These are phyloP conservation scores for Camelina laxa DNA, from an alignment of 345 rosid species.

Conservation along the genomic window DNA sequence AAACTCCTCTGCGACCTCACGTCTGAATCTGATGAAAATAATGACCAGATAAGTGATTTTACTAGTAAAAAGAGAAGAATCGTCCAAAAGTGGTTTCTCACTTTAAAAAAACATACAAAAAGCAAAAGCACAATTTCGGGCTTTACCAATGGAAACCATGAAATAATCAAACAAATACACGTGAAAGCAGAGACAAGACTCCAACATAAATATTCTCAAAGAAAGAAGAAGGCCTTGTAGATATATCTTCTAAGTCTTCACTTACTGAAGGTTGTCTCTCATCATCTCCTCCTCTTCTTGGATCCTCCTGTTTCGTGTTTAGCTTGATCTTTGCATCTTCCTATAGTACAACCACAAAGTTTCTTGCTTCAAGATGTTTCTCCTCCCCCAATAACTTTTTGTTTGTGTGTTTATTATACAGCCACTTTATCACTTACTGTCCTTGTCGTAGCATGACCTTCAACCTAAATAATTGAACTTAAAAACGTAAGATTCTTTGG, in stretches of 20 bases:
- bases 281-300: constrained; percentile 21
- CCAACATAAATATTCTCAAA: constrained; percentile 20
- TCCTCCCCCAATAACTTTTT: constrained; percentile 26
- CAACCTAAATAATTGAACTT: constrained; percentile 31
- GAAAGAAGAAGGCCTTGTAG: constrained; percentile 35
- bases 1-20: not conserved
- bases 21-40: not conserved
- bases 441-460: constrained; percentile 20
- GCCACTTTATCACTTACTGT: constrained; percentile 45
- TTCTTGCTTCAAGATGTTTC: constrained; percentile 41
- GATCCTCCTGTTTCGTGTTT: constrained; percentile 19
- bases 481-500: constrained; percentile 19
- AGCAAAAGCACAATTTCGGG: not conserved
- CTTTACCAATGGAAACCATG: not conserved
- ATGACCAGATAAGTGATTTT: not conserved
- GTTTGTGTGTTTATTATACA: constrained; percentile 33
- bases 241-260: constrained; percentile 3
- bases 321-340: constrained; percentile 30
- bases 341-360: constrained; percentile 42
- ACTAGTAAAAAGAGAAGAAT: not conserved
- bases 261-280: constrained; percentile 16
- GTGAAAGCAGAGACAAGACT: constrained; percentile 35
- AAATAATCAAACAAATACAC: constrained; percentile 23
- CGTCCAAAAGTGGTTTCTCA: not conserved
- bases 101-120: not conserved